These are phyloP conservation scores for Extremus antarcticus DNA, from an alignment of 495 filamentous ascomycete species.

Conservation along the genomic window DNA sequence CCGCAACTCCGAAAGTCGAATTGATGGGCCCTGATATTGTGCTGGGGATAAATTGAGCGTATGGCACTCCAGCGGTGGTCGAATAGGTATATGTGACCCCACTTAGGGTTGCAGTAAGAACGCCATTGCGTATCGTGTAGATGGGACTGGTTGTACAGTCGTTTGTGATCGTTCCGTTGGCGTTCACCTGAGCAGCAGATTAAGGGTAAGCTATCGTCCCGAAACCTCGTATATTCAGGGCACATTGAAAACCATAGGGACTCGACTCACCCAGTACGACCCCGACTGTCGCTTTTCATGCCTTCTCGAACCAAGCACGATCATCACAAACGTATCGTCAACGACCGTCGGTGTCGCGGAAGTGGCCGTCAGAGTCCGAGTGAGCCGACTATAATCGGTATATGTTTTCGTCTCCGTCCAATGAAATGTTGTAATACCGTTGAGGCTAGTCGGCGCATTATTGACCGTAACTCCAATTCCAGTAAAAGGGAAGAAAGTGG, in stretches of 20 bases:
- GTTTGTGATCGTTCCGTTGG: slow-evolving; percentile 10
- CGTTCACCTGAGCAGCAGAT: too few species aligned
- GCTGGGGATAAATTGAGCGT: slow-evolving; percentile 6
- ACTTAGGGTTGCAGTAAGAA: slow-evolving; percentile 6
- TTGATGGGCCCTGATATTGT: slow-evolving; percentile 9
- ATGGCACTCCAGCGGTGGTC: slow-evolving; percentile 3
- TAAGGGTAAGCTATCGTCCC: too few species aligned
- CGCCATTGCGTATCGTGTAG: slow-evolving; percentile 8
- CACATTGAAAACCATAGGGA: too few species aligned
- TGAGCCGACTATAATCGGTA: background rate
- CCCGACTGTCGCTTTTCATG: background rate
- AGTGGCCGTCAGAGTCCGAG: background rate
- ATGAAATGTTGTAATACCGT: slow-evolving; percentile 9
- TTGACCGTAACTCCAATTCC: slow-evolving; percentile 3
- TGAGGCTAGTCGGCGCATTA: slow-evolving; percentile 10
- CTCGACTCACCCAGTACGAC: background rate
- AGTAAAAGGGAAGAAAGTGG: slow-evolving; percentile 10
- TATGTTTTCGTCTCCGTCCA: background rate
- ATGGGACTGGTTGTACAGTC: slow-evolving; percentile 12
- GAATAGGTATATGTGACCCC: slow-evolving; percentile 11
- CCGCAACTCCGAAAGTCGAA: slow-evolving; percentile 9
- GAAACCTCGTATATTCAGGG: too few species aligned
- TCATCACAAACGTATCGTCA: background rate
- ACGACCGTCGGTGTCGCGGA: background rate
- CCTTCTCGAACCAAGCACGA: background rate